Base-by-base conservation (phyloP, 2,329 filamentous ascomycete species). In the Aspergillus pseudoterreus region DNA sequence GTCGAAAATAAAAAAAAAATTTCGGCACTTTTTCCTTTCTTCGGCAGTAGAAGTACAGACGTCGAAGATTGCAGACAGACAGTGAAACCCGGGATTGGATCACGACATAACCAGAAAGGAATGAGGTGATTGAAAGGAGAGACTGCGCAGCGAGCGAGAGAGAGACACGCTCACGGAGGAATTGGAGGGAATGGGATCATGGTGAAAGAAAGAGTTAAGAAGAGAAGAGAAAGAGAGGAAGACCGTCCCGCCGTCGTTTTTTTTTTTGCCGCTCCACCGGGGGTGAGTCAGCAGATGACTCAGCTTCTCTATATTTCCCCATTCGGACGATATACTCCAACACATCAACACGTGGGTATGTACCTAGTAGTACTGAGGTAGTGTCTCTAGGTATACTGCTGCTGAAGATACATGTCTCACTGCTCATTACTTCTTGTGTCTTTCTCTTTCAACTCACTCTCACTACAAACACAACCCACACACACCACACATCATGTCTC, bases 121-220 rank as follows among this genome's bases (percentile, higher is more conserved):
- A 52, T 49, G 49, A 43, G 39, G 35, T 47, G 38, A 48, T 10
- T n/a, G 35, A 38, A 44, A 42, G 50, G 44, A 43, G 35, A 45
- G 49, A 51, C 47, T 38, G 50, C 41, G 47, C 51, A 48, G 46
- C 45, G 15, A 39, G 43, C 39, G 15, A 36, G 35, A 44, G 41
- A 39, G 58, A 54, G 50, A 54, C 54, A 58, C 51, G 55, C 54
- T 57, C 59, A 61, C 59, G 57, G 54, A 57, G 39, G 39, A 17
- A 42, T 42, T 39, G 52, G 52, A 50, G 35, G 52, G 54, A 58
- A 52, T 39, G 53, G 11, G 39, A 21, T 19, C 60, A 62, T 62
- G 58, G 58, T 57, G 56, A 57, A 49, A 42, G 55, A 57, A 57
- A 61, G 58, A 56, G 56, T 59, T 60, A 56, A 53, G 47, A 41